Base-by-base conservation (phyloP, 768 basidiomycete species). In the Mycena rosella region DNA sequence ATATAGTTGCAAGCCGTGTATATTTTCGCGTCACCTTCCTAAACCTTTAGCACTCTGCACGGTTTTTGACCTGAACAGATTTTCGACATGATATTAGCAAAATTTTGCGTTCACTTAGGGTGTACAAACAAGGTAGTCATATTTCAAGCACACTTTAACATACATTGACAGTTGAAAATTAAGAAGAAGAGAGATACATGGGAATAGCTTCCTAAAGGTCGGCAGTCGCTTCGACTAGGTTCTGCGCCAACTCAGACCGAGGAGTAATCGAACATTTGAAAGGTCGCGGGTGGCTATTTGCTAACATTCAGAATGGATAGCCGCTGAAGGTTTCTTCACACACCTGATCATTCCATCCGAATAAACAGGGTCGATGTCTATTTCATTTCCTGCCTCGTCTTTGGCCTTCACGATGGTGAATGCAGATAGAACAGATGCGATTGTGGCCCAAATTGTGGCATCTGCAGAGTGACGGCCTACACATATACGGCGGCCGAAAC, bases 311-410 rank as follows among this genome's bases (percentile, higher is more conserved):
- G n/a, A n/a, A n/a, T n/a, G 38, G 38, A 18, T 40, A 15, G 17
- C 38, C 14, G 10, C 38, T 8, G 9, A 18, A 10, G 14, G 4
- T 10, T 40, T 34, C 32, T 34, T 34, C 32, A 15, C 38, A 24
- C 47, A 48, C 47, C 47, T 48, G 47, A 48, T 20, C 20, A 67
- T 17, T 0, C 59, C 59, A 38, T 66, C 65, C 1, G 59, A 55
- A 55, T 66, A 66, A 15, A 8, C 18, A 8, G 45, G 32, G 15
- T 60, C 22, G 14, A 66, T 60, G 11, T 66, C 65, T 1, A 87
- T 45, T 72, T 89, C 88, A 45, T 89, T 87, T 66, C 87, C 86
- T 0, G 87, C 77, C 0, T 78, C 76, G 17, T 82, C 63, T 58
- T 83, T 85, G 0, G 82, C 78, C 27, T 61, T 56, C 9, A 26